Base-by-base conservation (phyloP, 495 filamentous ascomycete genomes). In the Hypoxylon cercidicola region DNA sequence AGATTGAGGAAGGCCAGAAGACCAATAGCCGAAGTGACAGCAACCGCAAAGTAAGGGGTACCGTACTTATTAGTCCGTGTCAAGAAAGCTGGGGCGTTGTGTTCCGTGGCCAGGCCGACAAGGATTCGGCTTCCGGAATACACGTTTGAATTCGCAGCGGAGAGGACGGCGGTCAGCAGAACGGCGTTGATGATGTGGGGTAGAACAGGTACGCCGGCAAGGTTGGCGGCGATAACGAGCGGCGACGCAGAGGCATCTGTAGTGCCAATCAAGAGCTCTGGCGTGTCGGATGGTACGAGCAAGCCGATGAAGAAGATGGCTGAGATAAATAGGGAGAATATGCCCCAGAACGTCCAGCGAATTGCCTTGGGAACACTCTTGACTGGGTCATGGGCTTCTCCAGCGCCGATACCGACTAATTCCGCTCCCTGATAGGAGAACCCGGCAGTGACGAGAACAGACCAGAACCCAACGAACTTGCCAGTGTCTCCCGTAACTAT, bases 171-270 rank as follows among this genome's bases (percentile, higher is more conserved):
- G 16, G 79, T 80, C n/a, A 89, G 82, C 44, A 91, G 83, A 32
- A 91, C 85, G 23, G 82, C 87, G 66, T 91, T 91, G 74, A 92
- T 88, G 62, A 91, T 85, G 48, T 87, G 84, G 1, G 89, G 89
- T 23, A 91, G 81, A 4, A 85, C 85, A 6, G 75, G 77, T 62
- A 91, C 85, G 60, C 88, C 88, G 4, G 89, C 90, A 10, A 83
- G 74, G 23, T 79, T 70, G 30, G 90, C 85, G 20, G 89, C 87
- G 48, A 92, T 85, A 19, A 91, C 89, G 49, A 91, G 85, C 3
- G 90, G 90, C 2, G 89, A 91, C 32, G 85, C 87, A 44, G 85
- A 85, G 63, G 84, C 64, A 71, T 79, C 64, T 72, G 76, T 66
- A 77, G 78, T 44, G 80, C 79, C 64, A 30, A 73, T 79, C 34